Conservation (phyloP, 129 eudicot species). For the Glebionis coronaria region DNA sequence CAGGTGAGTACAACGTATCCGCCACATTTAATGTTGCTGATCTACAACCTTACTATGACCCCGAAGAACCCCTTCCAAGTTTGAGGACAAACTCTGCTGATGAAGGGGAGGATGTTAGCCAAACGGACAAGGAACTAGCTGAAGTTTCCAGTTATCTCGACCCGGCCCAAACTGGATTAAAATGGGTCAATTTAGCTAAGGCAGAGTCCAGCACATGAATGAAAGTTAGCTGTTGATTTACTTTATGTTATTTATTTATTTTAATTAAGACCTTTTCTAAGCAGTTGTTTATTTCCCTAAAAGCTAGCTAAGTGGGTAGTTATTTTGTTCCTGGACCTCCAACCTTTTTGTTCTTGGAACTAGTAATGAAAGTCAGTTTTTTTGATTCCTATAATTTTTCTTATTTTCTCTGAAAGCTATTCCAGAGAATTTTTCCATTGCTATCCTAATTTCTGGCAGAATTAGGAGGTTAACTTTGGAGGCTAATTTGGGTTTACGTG, state of each 20-base stretch:
- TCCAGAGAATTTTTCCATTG: neutral
- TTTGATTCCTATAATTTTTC: neutral
- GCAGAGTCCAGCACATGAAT: neutral
- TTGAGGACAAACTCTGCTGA: too few relatives aligned
- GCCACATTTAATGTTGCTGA: too few relatives aligned
- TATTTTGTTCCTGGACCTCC: too few relatives aligned
- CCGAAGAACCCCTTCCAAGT: too few relatives aligned
- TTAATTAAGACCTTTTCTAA: too few relatives aligned
- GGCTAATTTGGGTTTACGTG: neutral
- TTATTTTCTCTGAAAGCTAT: neutral
- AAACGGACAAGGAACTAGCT: neutral
- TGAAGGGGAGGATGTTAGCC: too few relatives aligned
- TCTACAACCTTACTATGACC: too few relatives aligned
- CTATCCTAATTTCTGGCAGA: neutral
- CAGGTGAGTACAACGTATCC: too few relatives aligned
- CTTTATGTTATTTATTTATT: too few relatives aligned
- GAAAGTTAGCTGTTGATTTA: too few relatives aligned
- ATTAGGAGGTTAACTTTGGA: constrained; percentile 1
- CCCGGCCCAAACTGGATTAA: neutral
- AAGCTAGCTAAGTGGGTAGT: neutral
- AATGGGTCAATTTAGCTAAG: neutral
- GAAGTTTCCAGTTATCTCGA: neutral
- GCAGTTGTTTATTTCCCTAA: neutral
- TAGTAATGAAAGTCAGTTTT: too few relatives aligned
- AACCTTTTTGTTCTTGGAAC: neutral